These are phyloP conservation scores for Venturia aucupariae DNA, from an alignment of 2,329 filamentous ascomycete species.

Conservation along the genomic window DNA sequence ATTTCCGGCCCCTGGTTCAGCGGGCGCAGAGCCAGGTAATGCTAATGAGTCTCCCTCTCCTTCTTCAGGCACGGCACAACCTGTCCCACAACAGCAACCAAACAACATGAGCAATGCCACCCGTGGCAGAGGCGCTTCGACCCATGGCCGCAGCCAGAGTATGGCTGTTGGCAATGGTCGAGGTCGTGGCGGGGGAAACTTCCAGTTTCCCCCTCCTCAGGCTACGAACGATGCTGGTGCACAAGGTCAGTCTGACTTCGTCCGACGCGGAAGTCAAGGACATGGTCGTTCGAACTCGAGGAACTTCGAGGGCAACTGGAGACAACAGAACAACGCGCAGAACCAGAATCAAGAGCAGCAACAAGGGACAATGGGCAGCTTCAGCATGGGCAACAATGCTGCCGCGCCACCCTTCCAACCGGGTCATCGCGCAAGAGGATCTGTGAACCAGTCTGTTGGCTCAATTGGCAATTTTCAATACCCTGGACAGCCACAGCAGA, in stretches of 20 bases:
- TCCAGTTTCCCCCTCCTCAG: constrained; percentile 55
- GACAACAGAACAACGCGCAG: constrained; percentile 57
- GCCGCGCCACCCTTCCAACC: constrained; percentile 75
- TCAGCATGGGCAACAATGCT: constrained; percentile 61
- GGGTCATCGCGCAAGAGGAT: constrained; percentile 77
- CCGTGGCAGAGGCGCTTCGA: constrained; percentile 39
- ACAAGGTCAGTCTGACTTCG: constrained; percentile 51
- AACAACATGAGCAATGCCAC: constrained; percentile 23
- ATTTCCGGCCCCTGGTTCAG: constrained; percentile 70
- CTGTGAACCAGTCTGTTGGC: constrained; percentile 77
- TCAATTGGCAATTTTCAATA: constrained; percentile 84
- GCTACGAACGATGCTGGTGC: constrained; percentile 39
- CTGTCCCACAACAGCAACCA: constrained; percentile 30
- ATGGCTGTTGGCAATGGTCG: constrained; percentile 68
- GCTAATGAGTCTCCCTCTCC: constrained; percentile 22
- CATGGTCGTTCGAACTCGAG: constrained; percentile 77
- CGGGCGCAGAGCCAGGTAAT: constrained; percentile 30
- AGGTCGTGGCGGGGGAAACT: constrained; percentile 60
- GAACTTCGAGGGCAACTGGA: constrained; percentile 98
- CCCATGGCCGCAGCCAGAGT: constrained; percentile 73
- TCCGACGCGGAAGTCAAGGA: constrained; percentile 66
- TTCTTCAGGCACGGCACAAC: constrained; percentile 42
- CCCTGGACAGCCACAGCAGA: constrained; percentile 70
- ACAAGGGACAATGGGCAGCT: constrained; percentile 47
- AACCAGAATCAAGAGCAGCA: constrained; percentile 38